Base-by-base conservation (phyloP, 306 rosid species). In the Fagus crenata region DNA sequence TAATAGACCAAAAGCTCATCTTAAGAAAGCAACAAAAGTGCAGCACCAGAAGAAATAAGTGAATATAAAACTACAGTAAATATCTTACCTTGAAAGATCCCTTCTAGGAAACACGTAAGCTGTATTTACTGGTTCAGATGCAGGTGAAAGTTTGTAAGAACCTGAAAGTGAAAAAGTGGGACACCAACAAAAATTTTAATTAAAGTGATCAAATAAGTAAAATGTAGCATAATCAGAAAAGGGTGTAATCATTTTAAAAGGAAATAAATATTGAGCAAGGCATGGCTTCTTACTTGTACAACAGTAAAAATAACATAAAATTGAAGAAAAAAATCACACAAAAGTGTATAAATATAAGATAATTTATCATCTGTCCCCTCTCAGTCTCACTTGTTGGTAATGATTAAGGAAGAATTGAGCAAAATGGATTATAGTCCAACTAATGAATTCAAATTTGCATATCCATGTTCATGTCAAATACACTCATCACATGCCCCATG, bases 81-180 rank as follows among this genome's bases (percentile, higher is more conserved):
- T 69, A 56, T 65, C 90, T 86, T 84, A 85, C 97, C 91, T 86
- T 46, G 98, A 90, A 61, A 92, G 90, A 81, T 95, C 97, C 81
- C 85, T 90, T 75, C 97, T 86, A 49, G 97, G 92, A 78, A 95
- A 89, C 80, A 92, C 78, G 78, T 90, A 90, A 70, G 97, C 89
- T 0, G 91, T 92, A 75, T 89, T 92, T 60, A 86, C 80, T 63
- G 96, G 75, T 71, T 88, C 90, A 28, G 92, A 74, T 53, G 90
- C 88, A 67, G 90, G 82, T 13, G 82, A 72, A 65, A 82, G 61
- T 80, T 84, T 92, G 84, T 78, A 88, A 75, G 90, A 85, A 70
- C 97, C 97, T 92, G 93, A 90, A 90, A 86, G 72, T 28, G 71
- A 75, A 77, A 60, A 78, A 65, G 82, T 31, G 63, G 71, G 43